Conservation (phyloP, 306 rosid species). For the Sindora glabra region DNA sequence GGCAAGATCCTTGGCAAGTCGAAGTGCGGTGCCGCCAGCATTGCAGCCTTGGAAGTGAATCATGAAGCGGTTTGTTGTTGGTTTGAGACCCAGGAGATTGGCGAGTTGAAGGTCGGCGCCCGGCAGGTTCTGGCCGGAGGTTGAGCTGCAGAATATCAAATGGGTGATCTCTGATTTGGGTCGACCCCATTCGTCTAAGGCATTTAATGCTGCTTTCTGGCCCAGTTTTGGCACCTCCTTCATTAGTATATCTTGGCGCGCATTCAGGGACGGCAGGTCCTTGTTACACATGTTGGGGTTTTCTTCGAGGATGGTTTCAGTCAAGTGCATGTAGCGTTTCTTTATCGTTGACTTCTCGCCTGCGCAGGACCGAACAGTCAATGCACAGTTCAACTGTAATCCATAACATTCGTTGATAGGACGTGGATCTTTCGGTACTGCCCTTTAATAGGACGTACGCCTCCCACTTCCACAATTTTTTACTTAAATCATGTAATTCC, state of each 20-base stretch:
- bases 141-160: conserved; percentile 35
- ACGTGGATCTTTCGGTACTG: too few species aligned
- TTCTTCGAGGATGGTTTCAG: conserved; percentile 13
- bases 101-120: conserved; percentile 29
- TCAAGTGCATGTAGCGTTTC: conserved; percentile 23
- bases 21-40: conserved; percentile 29
- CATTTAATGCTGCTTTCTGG: conserved; percentile 30
- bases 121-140: conserved; percentile 28
- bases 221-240: conserved; percentile 32
- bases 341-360: conserved; percentile 25
- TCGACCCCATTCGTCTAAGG: conserved; percentile 33
- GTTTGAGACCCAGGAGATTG: conserved; percentile 27
- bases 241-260: conserved; percentile 26
- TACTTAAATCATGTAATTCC: too few species aligned
- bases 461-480: too few species aligned
- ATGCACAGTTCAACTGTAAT: background rate
- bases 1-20: conserved; percentile 28
- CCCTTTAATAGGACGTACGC: too few species aligned
- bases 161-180: conserved; percentile 30
- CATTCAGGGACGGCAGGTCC: conserved; percentile 15
- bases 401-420: too few species aligned
- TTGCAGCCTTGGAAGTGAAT: conserved; percentile 25
- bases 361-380: background rate
- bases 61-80: conserved; percentile 28
- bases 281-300: conserved; percentile 24